Evolutionary conservation across 345 rosid genomes (phyloP).

Genomic region (Brassica incana): DNA sequence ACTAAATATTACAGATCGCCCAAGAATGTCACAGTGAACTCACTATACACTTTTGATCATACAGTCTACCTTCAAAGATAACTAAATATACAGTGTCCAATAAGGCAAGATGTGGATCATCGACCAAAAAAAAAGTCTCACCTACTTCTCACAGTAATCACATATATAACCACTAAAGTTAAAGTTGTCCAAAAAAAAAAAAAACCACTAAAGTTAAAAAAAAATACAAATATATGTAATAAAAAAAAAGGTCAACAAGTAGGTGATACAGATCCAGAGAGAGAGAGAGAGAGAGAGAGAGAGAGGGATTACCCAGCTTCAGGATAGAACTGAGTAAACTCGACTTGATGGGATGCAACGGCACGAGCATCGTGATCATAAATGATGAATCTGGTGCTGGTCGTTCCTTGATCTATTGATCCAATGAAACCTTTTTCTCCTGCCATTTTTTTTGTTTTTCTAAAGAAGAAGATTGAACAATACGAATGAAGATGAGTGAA

Average conservation of each 20-base stretch:
- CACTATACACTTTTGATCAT: neutral
- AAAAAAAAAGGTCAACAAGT: neutral
- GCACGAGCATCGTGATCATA: constrained; percentile 55
- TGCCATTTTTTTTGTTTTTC: constrained; percentile 35
- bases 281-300: neutral
- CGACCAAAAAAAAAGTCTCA: neutral
- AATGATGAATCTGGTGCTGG: constrained; percentile 89
- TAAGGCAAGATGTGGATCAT: neutral
- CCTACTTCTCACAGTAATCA: neutral
- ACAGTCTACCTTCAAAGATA: neutral
- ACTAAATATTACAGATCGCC: neutral
- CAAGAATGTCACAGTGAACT: neutral
- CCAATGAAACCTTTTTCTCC: constrained; percentile 51
- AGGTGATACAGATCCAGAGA: neutral
- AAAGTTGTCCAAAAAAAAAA: too few species aligned
- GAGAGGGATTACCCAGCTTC: constrained; percentile 64
- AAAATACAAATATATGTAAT: neutral
- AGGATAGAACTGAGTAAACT: constrained; percentile 92
- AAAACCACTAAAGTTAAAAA: neutral
- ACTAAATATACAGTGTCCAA: neutral
- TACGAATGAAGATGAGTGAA: neutral
- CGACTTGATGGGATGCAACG: constrained; percentile 90
- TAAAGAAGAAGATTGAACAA: neutral
- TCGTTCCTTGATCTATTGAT: constrained; percentile 91
- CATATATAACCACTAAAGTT: neutral